These are phyloP conservation scores for Stephanodiscus triporus DNA, from an alignment of 108 stramenopile species.

Conservation along the genomic window DNA sequence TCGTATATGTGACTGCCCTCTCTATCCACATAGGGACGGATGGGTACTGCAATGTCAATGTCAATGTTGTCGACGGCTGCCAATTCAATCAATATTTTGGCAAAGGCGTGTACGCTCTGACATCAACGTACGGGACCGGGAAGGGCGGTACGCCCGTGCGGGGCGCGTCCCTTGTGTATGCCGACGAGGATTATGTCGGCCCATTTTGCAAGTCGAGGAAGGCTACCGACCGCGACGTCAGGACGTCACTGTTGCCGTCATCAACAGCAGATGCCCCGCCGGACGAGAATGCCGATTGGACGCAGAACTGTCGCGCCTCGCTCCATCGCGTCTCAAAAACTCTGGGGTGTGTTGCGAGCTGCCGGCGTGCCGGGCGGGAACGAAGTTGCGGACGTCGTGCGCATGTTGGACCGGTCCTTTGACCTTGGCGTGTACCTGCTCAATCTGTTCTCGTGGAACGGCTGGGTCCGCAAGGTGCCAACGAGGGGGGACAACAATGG, in stretches of 20 bases:
- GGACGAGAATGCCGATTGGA: conserved; percentile 75
- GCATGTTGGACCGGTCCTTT: conserved; percentile 65
- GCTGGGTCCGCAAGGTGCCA: conserved; percentile 65
- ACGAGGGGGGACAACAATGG: conserved; percentile 16
- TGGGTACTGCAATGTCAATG: neutral
- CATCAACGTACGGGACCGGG: conserved; percentile 73
- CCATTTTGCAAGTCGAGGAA: conserved; percentile 58
- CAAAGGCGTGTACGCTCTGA: conserved; percentile 71
- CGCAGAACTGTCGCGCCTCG: conserved; percentile 50
- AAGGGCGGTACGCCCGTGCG: conserved; percentile 41
- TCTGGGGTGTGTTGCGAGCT: conserved; percentile 20
- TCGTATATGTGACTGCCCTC: too few species aligned
- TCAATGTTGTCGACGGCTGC: neutral
- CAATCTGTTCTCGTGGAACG: conserved; percentile 71
- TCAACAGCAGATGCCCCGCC: conserved; percentile 7
- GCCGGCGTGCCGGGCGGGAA: conserved; percentile 49
- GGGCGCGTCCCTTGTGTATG: conserved; percentile 65
- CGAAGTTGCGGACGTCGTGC: conserved; percentile 44
- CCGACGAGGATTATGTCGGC: conserved; percentile 73
- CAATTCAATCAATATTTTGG: conserved; percentile 71
- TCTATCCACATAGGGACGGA: too few species aligned
- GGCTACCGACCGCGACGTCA: neutral
- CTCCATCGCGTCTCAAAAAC: conserved; percentile 36
- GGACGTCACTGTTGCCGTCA: conserved; percentile 1
- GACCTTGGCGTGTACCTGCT: conserved; percentile 85